Evolutionary conservation across 345 rosid genomes (phyloP).

Genomic region (Clarkia xantiana): DNA sequence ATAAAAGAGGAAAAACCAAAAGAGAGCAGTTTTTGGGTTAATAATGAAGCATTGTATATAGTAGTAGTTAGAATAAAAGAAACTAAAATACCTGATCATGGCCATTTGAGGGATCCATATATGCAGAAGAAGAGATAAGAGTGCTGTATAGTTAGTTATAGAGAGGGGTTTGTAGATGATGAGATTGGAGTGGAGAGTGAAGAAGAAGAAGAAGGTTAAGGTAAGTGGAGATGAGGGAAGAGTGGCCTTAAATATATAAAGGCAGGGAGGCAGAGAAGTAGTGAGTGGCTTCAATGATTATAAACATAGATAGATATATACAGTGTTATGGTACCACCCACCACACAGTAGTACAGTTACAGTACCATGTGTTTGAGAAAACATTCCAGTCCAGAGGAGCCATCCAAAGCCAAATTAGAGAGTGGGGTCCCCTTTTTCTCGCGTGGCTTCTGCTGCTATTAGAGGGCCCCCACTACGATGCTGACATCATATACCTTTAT

Average conservation of each 20-base stretch:
- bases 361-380: neutral
- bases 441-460: slow-evolving; percentile 1
- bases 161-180: neutral
- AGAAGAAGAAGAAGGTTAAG: neutral
- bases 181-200: neutral
- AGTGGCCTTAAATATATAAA: slow-evolving; percentile 3
- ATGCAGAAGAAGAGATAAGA: neutral
- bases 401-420: slow-evolving; percentile 1
- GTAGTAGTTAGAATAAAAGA: neutral
- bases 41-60: neutral
- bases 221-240: neutral
- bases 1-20: too few species aligned
- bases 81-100: slow-evolving; percentile 7
- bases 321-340: neutral
- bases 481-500: too few species aligned
- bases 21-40: too few species aligned
- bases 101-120: slow-evolving; percentile 9
- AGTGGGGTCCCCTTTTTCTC: neutral
- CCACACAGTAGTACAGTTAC: neutral
- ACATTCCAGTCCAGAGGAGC: slow-evolving; percentile 1
- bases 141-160: neutral
- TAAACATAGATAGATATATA: neutral
- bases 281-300: too few species aligned
- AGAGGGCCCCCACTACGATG: too few species aligned
- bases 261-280: neutral